phyloP scores from a whole-genome alignment of 768 basidiomycete genomes.

The Hygrocybe coccinea region DNA sequence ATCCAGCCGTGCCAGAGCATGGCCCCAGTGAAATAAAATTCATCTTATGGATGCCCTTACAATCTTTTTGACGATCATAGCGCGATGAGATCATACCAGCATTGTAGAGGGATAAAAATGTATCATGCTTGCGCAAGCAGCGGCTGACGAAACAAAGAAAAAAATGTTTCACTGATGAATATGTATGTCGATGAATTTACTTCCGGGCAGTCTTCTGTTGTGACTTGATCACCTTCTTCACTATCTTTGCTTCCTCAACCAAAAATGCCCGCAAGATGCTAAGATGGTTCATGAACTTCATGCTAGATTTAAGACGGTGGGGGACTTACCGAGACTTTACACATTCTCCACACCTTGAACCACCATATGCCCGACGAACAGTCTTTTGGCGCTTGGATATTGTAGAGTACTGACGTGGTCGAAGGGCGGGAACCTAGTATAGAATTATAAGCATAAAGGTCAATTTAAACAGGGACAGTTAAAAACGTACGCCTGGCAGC shows the following conservation, averaged over 20 bases:
- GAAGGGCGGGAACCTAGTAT: conserved; percentile 82
- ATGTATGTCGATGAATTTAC: no score
- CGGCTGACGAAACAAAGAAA: no score
- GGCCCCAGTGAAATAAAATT: no score
- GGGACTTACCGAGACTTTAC: conserved; percentile 82
- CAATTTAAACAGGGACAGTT: background rate
- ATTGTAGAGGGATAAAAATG: no score
- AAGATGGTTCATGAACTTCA: background rate
- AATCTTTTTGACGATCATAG: no score
- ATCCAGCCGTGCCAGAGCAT: no score
- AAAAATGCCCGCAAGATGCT: conserved; percentile 98
- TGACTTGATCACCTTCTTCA: conserved; percentile 98
- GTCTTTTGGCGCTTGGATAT: conserved; percentile 98
- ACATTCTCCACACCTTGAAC: conserved; percentile 93
- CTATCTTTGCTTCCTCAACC: conserved; percentile 99
- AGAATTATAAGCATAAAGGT: conserved; percentile 6
- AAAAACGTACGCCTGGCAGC: conserved; percentile 80
- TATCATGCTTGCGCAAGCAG: no score
- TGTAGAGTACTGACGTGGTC: conserved; percentile 91
- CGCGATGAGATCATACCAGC: no score
- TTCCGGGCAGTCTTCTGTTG: conserved; percentile 52
- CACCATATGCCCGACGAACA: conserved; percentile 93
- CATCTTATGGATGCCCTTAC: no score
- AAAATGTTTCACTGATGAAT: no score
- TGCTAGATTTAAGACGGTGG: background rate